These are phyloP conservation scores for Umbelopsis sp. DNA, from an alignment of 371 early-diverging fungal genomes.

Conservation along the genomic window DNA sequence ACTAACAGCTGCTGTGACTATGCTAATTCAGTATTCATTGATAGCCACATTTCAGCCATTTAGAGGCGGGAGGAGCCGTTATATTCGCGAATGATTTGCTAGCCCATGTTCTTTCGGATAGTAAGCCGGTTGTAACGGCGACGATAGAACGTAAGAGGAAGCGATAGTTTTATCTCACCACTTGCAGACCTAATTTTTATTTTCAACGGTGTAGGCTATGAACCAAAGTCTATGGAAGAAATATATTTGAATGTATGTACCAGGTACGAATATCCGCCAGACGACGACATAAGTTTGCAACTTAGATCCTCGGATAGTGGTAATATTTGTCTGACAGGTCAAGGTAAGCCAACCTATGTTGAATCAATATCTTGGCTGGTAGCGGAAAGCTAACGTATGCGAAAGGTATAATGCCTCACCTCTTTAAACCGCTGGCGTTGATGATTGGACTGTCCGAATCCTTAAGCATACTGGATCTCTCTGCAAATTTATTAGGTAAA, in stretches of 20 bases:
- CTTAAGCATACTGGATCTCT: conserved; percentile 29
- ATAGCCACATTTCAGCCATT: conserved; percentile 29
- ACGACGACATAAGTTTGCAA: not conserved
- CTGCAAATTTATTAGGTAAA: conserved; percentile 34
- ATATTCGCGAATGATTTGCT: conserved; percentile 29
- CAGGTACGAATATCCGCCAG: conserved; percentile 4
- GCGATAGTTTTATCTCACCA: not conserved
- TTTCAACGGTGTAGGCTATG: not conserved
- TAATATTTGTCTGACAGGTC: conserved; percentile 1
- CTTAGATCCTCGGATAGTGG: not conserved
- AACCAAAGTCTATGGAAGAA: conserved; percentile 27
- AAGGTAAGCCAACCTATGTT: not conserved
- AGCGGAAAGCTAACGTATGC: not conserved
- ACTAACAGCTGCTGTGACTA: not conserved
- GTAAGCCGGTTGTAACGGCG: conserved; percentile 23
- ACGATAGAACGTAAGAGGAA: conserved; percentile 23
- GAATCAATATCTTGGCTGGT: conserved; percentile 9
- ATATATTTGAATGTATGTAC: conserved; percentile 33
- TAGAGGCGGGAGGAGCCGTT: conserved; percentile 20
- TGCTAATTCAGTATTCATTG: not conserved
- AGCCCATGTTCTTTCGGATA: conserved; percentile 19
- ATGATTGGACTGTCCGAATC: conserved; percentile 12
- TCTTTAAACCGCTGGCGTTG: not conserved
- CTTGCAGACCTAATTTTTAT: not conserved
- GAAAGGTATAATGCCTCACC: conserved; percentile 12